These are phyloP conservation scores for Cyberlindnera xishuangbannaensis DNA, from an alignment of 805 yeast genomes.

Conservation along the genomic window DNA sequence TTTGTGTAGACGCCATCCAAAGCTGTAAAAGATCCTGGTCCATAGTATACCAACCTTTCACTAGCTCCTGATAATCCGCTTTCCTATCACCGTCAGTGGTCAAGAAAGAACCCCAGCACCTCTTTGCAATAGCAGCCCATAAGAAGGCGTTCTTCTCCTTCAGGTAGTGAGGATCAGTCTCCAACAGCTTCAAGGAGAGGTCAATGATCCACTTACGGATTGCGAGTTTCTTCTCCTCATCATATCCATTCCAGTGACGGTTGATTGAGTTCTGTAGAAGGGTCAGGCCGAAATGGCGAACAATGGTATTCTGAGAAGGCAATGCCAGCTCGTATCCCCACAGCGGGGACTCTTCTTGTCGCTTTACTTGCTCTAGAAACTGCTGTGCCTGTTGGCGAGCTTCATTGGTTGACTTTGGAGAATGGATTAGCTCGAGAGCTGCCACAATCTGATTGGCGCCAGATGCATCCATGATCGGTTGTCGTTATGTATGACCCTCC, in stretches of 20 bases:
- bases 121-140: constrained; percentile 89
- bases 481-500: no score
- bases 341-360: constrained; percentile 76
- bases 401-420: constrained; percentile 54
- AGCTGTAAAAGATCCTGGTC: constrained; percentile 67
- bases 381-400: constrained; percentile 52
- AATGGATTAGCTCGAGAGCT: constrained; percentile 73
- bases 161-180: constrained; percentile 80
- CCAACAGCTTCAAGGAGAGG: constrained; percentile 52
- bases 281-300: constrained; percentile 87
- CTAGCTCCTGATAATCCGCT: constrained; percentile 42
- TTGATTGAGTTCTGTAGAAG: constrained; percentile 69
- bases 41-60: constrained; percentile 82
- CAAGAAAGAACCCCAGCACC: constrained; percentile 83
- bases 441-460: constrained; percentile 70
- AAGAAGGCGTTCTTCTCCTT: constrained; percentile 84
- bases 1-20: constrained; percentile 60
- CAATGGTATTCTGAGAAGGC: constrained; percentile 57
- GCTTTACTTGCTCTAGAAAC: constrained; percentile 72
- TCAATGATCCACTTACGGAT: constrained; percentile 83
- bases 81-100: constrained; percentile 27
- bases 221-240: constrained; percentile 53
- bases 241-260: constrained; percentile 47
- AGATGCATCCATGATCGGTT: constrained; percentile 60
- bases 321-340: constrained; percentile 88